phyloP scores from a whole-genome alignment of 257 asterid genomes.

The Nemophila menziesii region DNA sequence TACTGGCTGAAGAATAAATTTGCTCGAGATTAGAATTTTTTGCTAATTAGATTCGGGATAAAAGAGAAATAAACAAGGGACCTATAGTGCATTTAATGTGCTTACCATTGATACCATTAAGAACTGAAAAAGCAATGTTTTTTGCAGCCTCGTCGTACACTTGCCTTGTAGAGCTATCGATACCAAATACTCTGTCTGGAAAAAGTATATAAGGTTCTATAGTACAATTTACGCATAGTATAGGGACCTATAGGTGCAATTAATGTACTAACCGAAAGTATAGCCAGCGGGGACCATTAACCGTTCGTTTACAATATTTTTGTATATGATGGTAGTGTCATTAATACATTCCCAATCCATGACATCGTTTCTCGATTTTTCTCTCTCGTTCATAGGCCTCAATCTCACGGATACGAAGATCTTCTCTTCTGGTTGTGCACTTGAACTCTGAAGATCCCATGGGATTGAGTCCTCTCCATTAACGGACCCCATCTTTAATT shows the following conservation, averaged over 20 bases:
- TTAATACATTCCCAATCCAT: slow-evolving; percentile 84
- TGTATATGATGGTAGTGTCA: slow-evolving; percentile 56
- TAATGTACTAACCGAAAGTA: slow-evolving; percentile 49
- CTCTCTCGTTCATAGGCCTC: slow-evolving; percentile 76
- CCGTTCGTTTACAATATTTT: slow-evolving; percentile 48
- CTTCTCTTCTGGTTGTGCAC: slow-evolving; percentile 71
- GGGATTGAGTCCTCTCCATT: slow-evolving; percentile 34
- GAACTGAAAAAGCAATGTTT: slow-evolving; percentile 65
- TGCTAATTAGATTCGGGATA: neutral
- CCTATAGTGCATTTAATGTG: slow-evolving; percentile 1
- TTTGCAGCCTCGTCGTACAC: slow-evolving; percentile 87
- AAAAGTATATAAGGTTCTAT: too few species aligned
- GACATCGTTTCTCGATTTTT: slow-evolving; percentile 37
- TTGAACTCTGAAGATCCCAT: slow-evolving; percentile 29
- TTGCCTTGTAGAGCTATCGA: slow-evolving; percentile 42
- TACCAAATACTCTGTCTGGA: slow-evolving; percentile 80
- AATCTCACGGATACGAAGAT: slow-evolving; percentile 70
- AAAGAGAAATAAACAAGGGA: neutral
- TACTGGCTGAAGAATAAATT: slow-evolving; percentile 43
- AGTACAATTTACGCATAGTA: too few species aligned
- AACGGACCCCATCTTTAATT: slow-evolving; percentile 35
- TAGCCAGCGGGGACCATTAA: slow-evolving; percentile 52
- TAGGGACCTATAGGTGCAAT: too few species aligned
- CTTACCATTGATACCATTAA: slow-evolving; percentile 85
- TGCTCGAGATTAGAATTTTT: neutral